Percentiles rank a stretch among this genome's conserved stretches.
phyloP scores from a whole-genome alignment of 306 rosid genomes.

The Elaeagnus macrophylla region DNA sequence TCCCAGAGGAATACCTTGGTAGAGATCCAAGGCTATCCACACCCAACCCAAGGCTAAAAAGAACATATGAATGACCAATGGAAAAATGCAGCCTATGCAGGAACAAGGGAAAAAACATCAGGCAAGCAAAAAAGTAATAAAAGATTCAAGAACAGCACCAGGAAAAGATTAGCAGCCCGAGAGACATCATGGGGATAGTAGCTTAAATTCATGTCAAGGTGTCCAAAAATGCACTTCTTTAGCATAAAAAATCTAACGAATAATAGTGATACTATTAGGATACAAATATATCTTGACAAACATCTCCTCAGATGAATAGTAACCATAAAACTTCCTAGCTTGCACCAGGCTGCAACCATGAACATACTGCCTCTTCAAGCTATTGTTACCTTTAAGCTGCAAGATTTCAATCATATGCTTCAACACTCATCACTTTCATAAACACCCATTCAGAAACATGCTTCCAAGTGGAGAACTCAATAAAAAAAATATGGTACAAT shows the following conservation, averaged over 20 bases:
- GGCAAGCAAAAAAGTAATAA: constrained; percentile 7
- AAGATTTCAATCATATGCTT: constrained; percentile 13
- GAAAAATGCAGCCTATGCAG: not conserved
- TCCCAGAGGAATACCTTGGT: too few relatives aligned
- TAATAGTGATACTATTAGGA: constrained; percentile 29
- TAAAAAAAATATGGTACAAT: too few relatives aligned
- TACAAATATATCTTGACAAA: constrained; percentile 89
- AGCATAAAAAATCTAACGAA: constrained; percentile 12
- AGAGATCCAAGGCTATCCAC: too few relatives aligned
- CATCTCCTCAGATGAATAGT: constrained; percentile 74
- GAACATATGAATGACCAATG: not conserved
- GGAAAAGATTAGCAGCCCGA: constrained; percentile 80
- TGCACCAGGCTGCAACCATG: constrained; percentile 86
- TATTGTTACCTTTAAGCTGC: constrained; percentile 65
- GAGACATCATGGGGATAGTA: constrained; percentile 86
- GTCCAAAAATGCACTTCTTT: constrained; percentile 11
- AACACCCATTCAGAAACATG: constrained; percentile 3
- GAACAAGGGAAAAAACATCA: constrained; percentile 1
- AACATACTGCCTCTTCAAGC: constrained; percentile 61
- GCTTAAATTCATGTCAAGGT: constrained; percentile 65
- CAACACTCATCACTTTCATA: not conserved
- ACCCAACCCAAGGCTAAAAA: not conserved
- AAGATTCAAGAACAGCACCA: constrained; percentile 41
- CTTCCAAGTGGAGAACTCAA: constrained; percentile 8
- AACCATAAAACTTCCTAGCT: constrained; percentile 77